Evolutionary conservation across 768 basidiomycete genomes (phyloP), one percentile per base, ranked within the genome.

Genomic region (Pisolithus tinctorius): DNA sequence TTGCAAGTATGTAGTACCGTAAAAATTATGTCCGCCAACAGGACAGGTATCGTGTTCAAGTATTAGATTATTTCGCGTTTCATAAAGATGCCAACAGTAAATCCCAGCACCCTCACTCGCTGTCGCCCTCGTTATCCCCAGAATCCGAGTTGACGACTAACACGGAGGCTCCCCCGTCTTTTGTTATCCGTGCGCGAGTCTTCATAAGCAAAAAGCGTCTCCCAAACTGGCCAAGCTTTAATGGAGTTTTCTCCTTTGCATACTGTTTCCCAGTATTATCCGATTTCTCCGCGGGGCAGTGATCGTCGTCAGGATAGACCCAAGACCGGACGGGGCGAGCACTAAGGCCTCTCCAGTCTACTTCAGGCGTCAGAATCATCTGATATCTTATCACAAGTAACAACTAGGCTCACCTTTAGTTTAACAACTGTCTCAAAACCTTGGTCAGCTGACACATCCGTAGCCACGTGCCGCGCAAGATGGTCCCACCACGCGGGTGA

Each of bases 401-500:
- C 14, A n/a, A 31, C 25, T 2, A 38, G 3, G 10, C 66, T 57
- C 52, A 86, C 86, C 75, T 84, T 73, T 1, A 88, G 69, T 47
- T 62, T 77, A 9, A 85, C 84, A 10, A 88, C 78, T 44, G 76
- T 72, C 52, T 86, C 81, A 51, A 88, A 87, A 0, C 78, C 82
- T 36, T 84, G 79, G 1, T 71, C 74, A 6, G 70, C 66, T 1
- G 77, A 75, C 49, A 86, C 74, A 53, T 85, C 77, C 0, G 82
- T 81, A 0, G 83, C 80, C 3, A 88, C 82, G 57, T 87, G 84
- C 17, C 81, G 77, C 1, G 76, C 71, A 1, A 88, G 61, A 56
- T 88, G 84, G 0, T 81, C 74, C 81, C 84, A 84, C 86, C 86
- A 88, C 2, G 82, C 73, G 0, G 83, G 83, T 0, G 87, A 88